Conservation (phyloP, 1,284 basidiomycete species). For the Sanguinoderma infundibulare region DNA sequence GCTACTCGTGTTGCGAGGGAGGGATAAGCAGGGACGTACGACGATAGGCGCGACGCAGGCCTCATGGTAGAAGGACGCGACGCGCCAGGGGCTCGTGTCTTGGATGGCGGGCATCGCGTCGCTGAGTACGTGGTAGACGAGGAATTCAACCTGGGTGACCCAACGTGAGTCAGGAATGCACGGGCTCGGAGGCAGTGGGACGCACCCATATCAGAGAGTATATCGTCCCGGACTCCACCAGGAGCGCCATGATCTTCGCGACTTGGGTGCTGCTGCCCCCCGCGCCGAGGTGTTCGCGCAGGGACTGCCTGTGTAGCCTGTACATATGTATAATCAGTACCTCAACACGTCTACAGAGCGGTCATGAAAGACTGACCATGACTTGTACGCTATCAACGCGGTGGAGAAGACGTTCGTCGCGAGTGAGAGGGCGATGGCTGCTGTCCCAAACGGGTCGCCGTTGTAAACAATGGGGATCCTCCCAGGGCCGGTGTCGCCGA, state of each 20-base stretch:
- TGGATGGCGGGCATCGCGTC: not conserved
- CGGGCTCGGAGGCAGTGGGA: not conserved
- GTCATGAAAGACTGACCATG: not conserved
- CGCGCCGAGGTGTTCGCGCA: not conserved
- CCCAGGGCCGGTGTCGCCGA: not conserved
- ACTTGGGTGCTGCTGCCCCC: not conserved
- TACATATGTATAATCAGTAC: not conserved
- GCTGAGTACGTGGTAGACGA: not conserved
- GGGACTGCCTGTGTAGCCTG: not conserved
- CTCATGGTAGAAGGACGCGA: not conserved
- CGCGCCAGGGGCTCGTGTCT: not conserved
- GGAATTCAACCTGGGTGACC: not conserved
- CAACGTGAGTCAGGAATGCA: not conserved
- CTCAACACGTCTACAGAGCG: not conserved
- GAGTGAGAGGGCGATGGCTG: not conserved
- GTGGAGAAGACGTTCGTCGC: not conserved
- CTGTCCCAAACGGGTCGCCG: not conserved
- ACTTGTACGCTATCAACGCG: not conserved
- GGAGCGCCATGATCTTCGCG: not conserved
- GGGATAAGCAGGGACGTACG: not conserved
- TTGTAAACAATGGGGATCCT: not conserved
- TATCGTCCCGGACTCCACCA: not conserved
- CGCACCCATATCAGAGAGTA: conserved; percentile 1
- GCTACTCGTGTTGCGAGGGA: not conserved
- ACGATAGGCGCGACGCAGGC: not conserved